phyloP scores from a whole-genome alignment of 1,139 yeast genomes.

The Zygoascus hellenicus region DNA sequence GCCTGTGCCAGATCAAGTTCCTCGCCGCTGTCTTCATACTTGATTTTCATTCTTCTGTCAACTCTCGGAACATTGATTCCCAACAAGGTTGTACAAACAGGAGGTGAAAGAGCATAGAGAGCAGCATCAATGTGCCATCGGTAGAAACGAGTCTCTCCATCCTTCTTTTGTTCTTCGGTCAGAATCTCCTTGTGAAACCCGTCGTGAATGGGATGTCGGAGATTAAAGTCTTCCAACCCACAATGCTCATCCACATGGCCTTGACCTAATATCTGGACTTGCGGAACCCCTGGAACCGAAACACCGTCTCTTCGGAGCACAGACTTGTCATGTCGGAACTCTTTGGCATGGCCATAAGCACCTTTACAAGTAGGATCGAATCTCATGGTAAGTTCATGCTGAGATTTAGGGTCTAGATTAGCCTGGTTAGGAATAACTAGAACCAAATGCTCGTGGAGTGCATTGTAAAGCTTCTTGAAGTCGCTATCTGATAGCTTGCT shows the following conservation, averaged over 20 bases:
- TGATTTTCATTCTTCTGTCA: constrained; percentile 42
- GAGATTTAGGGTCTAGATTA: constrained; percentile 62
- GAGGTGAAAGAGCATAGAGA: constrained; percentile 76
- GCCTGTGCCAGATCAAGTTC: constrained; percentile 67
- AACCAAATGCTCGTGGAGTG: constrained; percentile 62
- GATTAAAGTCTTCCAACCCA: constrained; percentile 61
- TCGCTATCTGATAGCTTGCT: constrained; percentile 59
- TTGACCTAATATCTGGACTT: constrained; percentile 83
- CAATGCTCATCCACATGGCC: constrained; percentile 60
- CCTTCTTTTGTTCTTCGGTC: constrained; percentile 53
- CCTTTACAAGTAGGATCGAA: constrained; percentile 71
- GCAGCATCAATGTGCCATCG: constrained; percentile 95
- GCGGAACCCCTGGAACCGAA: constrained; percentile 75
- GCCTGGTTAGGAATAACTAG: constrained; percentile 67
- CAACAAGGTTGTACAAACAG: constrained; percentile 72
- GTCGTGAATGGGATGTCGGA: constrained; percentile 80
- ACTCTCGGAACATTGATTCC: constrained; percentile 69
- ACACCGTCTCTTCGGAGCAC: constrained; percentile 75
- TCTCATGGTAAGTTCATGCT: constrained; percentile 64
- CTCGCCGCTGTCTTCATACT: constrained; percentile 64
- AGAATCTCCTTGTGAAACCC: constrained; percentile 67
- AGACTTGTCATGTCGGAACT: constrained; percentile 71
- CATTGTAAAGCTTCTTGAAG: constrained; percentile 54
- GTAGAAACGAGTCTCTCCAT: constrained; percentile 70
- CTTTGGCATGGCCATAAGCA: constrained; percentile 79